Evolutionary conservation across 352 stramenopile species (phyloP), one percentile per base, ranked within the genome.

Genomic region (Phytopythium helicoides): DNA sequence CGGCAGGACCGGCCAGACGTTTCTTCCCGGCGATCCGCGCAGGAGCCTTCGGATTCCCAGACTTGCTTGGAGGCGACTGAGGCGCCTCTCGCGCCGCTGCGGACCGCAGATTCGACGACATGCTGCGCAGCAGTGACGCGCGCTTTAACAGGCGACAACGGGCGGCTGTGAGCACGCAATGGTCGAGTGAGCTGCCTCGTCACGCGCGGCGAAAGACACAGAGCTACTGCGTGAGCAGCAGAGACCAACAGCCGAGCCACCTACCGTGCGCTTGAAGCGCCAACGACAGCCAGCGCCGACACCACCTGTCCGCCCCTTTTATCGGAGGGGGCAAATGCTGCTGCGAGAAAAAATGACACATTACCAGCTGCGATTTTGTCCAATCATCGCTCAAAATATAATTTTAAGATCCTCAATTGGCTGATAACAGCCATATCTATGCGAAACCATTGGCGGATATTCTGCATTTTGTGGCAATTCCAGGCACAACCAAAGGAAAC

Each of bases 11-110:
- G 22, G 46, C 61, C 0, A 53, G 49, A 3, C 77, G 60, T 38
- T 71, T 84, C 58, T 88, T 89, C 4, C 66, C 52, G 15, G 54
- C 45, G 16, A 73, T 35, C 25, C 76, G 76, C 8, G 64, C 48
- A 3, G 81, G 76, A 0, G 76, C 58, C 47, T 81, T 85, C 0
- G 66, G 54, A 12, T 76, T 78, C 34, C 21, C 67, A 18, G 49
- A 53, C 42, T 63, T 77, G 14, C 58, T 58, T 3, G 60, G 37
- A 2, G 73, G 73, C 33, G 74, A 84, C 25, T 62, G 55, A 14
- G 68, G 65, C 16, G 70, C 71, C 46, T 51, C 70, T 41, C 70
- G 41, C 18, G 52, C 64, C 6, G 56, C 12, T 37, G 37, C 34
- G 19, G 48, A 51, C 26, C 45, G 60, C 33, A 9, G 40, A 33